Percentiles rank a stretch among this genome's conserved stretches.
Conservation (phyloP, 345 rosid species). For the Pugionium dolabratum region DNA sequence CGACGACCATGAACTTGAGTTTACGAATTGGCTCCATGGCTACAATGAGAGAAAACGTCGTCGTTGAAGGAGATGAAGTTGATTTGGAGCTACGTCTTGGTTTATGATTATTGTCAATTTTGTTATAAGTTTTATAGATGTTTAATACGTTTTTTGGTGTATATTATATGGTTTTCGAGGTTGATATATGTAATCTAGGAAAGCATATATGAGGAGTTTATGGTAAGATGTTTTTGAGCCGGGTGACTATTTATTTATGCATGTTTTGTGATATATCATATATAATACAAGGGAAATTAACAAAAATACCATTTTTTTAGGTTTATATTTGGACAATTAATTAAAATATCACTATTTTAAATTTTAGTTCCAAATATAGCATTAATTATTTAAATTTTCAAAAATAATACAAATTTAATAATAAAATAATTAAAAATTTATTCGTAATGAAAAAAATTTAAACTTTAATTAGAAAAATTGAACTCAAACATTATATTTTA, state of each 20-base stretch:
- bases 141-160: conserved; percentile 24
- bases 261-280: conserved; percentile 19
- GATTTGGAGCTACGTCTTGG: conserved; percentile 98
- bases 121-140: too few relatives aligned
- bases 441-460: too few relatives aligned
- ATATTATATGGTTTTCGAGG: conserved; percentile 23
- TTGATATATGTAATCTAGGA: conserved; percentile 28
- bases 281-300: background rate
- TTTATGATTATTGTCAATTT: conserved; percentile 19
- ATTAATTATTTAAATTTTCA: too few relatives aligned
- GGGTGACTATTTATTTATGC: conserved; percentile 25
- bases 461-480: too few relatives aligned
- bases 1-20: conserved; percentile 45
- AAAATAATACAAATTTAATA: too few relatives aligned
- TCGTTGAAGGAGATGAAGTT: conserved; percentile 59
- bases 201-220: conserved; percentile 26
- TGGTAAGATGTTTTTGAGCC: background rate
- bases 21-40: conserved; percentile 49
- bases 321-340: too few relatives aligned
- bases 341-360: too few relatives aligned
- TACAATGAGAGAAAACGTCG: conserved; percentile 39
- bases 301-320: too few relatives aligned
- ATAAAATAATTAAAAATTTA: too few relatives aligned
- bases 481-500: too few relatives aligned
- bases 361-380: too few relatives aligned